Percentiles rank a stretch among this genome's conserved stretches.
Evolutionary conservation across 345 rosid genomes (phyloP).

Genomic region (Alliaria petiolata): DNA sequence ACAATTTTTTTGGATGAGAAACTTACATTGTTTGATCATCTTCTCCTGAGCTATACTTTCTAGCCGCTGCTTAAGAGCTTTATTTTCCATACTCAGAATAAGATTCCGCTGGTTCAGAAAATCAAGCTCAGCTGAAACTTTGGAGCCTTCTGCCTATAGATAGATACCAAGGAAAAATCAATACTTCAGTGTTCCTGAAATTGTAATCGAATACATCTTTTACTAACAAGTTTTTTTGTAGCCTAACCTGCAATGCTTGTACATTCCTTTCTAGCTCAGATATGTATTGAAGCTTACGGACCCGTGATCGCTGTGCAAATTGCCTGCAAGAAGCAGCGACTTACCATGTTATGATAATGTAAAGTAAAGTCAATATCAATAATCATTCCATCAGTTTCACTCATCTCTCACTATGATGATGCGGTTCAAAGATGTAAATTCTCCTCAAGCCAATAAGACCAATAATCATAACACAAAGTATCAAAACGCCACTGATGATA

Average conservation of each 20-base stretch:
- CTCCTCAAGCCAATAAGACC: background rate
- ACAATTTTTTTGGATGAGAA: background rate
- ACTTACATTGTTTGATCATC: conserved; percentile 74
- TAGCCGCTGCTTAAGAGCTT: conserved; percentile 76
- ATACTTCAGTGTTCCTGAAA: background rate
- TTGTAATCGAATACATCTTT: background rate
- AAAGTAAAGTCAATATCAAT: background rate
- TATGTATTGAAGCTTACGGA: conserved; percentile 96
- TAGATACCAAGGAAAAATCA: background rate
- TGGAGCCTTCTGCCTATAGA: conserved; percentile 88
- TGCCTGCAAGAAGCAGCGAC: conserved; percentile 53
- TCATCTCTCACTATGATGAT: background rate
- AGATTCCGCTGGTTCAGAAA: conserved; percentile 79
- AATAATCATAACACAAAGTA: background rate
- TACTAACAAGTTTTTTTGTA: background rate
- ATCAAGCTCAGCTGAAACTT: conserved; percentile 84
- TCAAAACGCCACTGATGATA: background rate
- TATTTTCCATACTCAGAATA: conserved; percentile 86
- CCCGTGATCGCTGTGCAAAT: conserved; percentile 98
- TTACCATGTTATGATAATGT: conserved; percentile 16
- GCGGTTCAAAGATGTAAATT: background rate
- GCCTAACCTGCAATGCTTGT: conserved; percentile 85
- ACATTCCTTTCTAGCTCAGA: conserved; percentile 98
- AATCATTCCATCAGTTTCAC: background rate
- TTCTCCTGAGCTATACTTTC: conserved; percentile 83